phyloP scores from a whole-genome alignment of 371 early-diverging fungal species.

The Sporodiniella umbellata region DNA sequence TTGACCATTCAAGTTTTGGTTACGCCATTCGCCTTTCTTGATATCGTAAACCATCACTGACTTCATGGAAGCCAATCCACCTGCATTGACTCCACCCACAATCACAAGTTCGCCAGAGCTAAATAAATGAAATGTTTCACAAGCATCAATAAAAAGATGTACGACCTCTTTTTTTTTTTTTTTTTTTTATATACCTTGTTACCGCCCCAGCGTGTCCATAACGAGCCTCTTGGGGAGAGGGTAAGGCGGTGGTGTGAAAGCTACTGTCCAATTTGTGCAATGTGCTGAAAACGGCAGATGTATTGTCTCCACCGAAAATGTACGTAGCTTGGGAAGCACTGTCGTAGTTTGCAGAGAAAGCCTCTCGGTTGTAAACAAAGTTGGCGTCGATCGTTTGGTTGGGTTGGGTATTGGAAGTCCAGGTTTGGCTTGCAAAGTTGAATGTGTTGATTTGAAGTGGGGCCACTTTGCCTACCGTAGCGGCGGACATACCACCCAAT shows the following conservation, averaged over 20 bases:
- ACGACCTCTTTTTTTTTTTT: neutral
- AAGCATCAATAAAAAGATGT: constrained; percentile 4
- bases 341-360: constrained; percentile 17
- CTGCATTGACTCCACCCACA: constrained; percentile 32
- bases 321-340: constrained; percentile 15
- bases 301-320: constrained; percentile 31
- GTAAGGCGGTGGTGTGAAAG: constrained; percentile 17
- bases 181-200: constrained; percentile 23
- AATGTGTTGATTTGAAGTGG: constrained; percentile 16
- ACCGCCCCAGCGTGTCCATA: constrained; percentile 40
- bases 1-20: constrained; percentile 6
- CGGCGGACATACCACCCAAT: constrained; percentile 20
- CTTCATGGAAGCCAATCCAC: constrained; percentile 9
- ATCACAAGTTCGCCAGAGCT: constrained; percentile 41
- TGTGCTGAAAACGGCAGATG: constrained; percentile 12
- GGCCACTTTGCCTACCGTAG: neutral
- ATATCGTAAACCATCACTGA: constrained; percentile 27
- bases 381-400: neutral
- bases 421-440: constrained; percentile 14
- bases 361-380: constrained; percentile 11
- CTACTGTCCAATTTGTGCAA: constrained; percentile 25
- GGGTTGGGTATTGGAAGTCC: constrained; percentile 10
- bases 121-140: neutral
- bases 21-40: constrained; percentile 1
- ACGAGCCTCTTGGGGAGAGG: constrained; percentile 10